Evolutionary conservation across 2,329 filamentous ascomycete species (phyloP), one percentile per base, ranked within the genome.

Genomic region (Akanthomyces muscarius): DNA sequence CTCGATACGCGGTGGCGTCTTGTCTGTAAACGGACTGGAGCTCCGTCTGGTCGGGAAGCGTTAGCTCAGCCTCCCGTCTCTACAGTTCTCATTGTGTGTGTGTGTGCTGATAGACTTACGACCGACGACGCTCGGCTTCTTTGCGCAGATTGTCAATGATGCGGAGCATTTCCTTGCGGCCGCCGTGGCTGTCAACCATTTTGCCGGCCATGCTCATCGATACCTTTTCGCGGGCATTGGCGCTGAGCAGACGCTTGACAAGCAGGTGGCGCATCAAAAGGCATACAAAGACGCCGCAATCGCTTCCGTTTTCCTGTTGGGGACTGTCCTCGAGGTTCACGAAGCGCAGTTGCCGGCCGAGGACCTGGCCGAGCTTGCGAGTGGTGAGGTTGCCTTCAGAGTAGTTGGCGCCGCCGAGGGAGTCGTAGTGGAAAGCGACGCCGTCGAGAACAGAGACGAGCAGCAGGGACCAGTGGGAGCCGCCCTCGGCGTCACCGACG

Each of bases 361-460:
- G 81, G 36, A 98, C 78, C 38, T 80, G 78, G 30, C 84, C 81
- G 50, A 99, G 81, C 69, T 92, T 90, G 54, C 83, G 77, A 0
- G 89, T 86, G 7, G 89, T 89, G 1, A 84, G 78, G 57, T 84
- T 82, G 0, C 91, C 95, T 67, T 96, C 90, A 48, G 82, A 78
- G 65, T 86, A 84, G 75, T 99, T 98, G 45, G 86, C 84, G 2
- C 88, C 87, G 2, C 85, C 84, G 30, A 98, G 81, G 1, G 89
- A 94, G 77, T 99, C 95, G 78, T 99, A 99, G 80, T 99, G 95
- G 75, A 99, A 99, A 0, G 94, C 91, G 2, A 97, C 87, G 10
- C 91, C 88, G 72, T 99, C 95, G 56, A 96, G 87, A 47, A 92
- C 84, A 14, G 89, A 92, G 38, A 99, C 93, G 2, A 99, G 85